Conservation (phyloP, 345 rosid species). For the Aethionema arabicum region DNA sequence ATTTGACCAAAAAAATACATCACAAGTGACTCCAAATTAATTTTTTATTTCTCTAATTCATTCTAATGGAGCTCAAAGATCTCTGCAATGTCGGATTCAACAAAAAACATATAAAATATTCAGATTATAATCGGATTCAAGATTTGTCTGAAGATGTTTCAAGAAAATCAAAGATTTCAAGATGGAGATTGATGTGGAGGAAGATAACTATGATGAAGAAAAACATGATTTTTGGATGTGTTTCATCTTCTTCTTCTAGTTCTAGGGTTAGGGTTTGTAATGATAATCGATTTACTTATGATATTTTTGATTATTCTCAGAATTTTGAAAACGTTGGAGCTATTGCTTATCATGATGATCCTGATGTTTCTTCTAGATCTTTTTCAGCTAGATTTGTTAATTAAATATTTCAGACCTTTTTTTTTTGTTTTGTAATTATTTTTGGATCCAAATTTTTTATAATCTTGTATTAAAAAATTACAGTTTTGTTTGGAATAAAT, state of each 20-base stretch:
- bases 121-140: slow-evolving; percentile 23
- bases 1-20: slow-evolving; percentile 4
- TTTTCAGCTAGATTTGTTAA: slow-evolving; percentile 36
- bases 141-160: slow-evolving; percentile 18
- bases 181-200: slow-evolving; percentile 34
- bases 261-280: no score
- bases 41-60: neutral
- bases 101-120: slow-evolving; percentile 10
- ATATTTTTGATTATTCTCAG: slow-evolving; percentile 30
- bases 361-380: slow-evolving; percentile 32
- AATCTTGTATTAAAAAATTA: neutral
- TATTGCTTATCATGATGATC: slow-evolving; percentile 35
- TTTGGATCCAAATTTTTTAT: slow-evolving; percentile 21
- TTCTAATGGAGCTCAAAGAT: slow-evolving; percentile 23
- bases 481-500: no score
- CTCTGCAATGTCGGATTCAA: neutral
- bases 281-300: slow-evolving; percentile 2
- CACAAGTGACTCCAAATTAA: neutral
- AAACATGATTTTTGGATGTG: slow-evolving; percentile 1
- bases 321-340: slow-evolving; percentile 33
- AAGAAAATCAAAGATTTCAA: slow-evolving; percentile 21
- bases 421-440: slow-evolving; percentile 15
- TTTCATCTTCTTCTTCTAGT: slow-evolving; percentile 2
- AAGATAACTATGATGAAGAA: slow-evolving; percentile 29
- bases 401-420: slow-evolving; percentile 7